Conservation (phyloP, 1,284 basidiomycete genomes). For the Moesziomyces globuligerus region DNA sequence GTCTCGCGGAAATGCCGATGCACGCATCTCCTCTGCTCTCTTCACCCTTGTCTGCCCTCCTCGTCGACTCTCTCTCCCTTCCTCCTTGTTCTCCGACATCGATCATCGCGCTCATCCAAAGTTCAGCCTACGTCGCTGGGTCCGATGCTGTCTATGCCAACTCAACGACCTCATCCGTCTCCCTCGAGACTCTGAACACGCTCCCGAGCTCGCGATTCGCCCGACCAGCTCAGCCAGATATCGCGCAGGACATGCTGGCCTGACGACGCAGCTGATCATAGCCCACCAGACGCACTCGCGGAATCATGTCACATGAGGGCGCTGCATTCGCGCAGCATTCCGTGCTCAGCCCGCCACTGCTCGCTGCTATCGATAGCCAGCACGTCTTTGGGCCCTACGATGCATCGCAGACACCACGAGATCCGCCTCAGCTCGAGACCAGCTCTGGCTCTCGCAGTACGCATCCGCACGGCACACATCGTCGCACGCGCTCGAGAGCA, state of each 20-base stretch:
- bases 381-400: constrained; percentile 28
- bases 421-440: constrained; percentile 3
- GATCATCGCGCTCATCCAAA: too few relatives aligned
- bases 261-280: constrained; percentile 7
- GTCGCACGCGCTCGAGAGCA: constrained; percentile 23
- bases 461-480: constrained; percentile 1
- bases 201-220: too few relatives aligned
- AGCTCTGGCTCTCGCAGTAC: constrained; percentile 4
- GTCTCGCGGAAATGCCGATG: too few relatives aligned
- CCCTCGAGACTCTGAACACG: too few relatives aligned
- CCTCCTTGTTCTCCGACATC: too few relatives aligned
- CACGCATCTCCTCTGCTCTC: too few relatives aligned
- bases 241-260: constrained; percentile 13
- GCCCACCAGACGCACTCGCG: constrained; percentile 4
- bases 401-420: constrained; percentile 5
- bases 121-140: too few relatives aligned
- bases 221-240: too few relatives aligned
- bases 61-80: too few relatives aligned
- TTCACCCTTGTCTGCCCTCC: too few relatives aligned
- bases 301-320: constrained; percentile 35
- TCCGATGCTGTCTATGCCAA: neutral
- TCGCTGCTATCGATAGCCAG: constrained; percentile 39
- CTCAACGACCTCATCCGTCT: too few relatives aligned
- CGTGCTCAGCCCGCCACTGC: constrained; percentile 37
- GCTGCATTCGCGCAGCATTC: constrained; percentile 28